Conservation (phyloP, 345 rosid species). For the Erysimum cheiranthoides region DNA sequence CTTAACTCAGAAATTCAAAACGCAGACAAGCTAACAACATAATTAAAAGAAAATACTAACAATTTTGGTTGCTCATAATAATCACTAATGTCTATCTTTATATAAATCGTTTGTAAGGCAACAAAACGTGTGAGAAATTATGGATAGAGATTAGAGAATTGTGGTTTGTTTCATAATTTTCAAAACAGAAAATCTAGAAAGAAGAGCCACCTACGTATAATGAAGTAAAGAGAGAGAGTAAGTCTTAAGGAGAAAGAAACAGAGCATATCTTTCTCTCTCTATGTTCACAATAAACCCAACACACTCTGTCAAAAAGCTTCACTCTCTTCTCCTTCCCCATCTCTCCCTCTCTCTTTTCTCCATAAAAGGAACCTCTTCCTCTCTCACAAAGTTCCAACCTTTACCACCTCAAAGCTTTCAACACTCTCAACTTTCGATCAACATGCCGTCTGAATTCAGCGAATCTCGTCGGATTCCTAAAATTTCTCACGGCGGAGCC, state of each 20-base stretch:
- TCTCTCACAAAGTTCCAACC: constrained; percentile 33
- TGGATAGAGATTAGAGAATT: constrained; percentile 17
- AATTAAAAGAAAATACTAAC: not conserved
- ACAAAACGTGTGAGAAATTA: constrained; percentile 26
- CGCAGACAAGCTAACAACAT: not conserved
- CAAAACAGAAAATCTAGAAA: constrained; percentile 36
- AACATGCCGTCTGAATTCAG: constrained; percentile 62
- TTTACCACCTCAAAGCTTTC: not conserved
- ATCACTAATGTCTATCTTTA: not conserved
- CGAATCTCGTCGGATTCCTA: constrained; percentile 44
- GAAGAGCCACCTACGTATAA: constrained; percentile 41
- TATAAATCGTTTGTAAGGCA: not conserved
- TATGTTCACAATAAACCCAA: constrained; percentile 46
- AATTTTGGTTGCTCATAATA: not conserved
- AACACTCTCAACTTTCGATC: not conserved
- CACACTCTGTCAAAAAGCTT: constrained; percentile 44
- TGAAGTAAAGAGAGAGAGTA: constrained; percentile 16
- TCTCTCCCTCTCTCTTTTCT: constrained; percentile 22
- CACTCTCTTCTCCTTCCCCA: constrained; percentile 27
- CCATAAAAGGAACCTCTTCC: constrained; percentile 36
- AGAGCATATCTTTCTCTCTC: constrained; percentile 37
- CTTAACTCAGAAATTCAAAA: not conserved
- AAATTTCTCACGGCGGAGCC: constrained; percentile 45
- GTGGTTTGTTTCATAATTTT: constrained; percentile 2
- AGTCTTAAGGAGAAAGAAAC: constrained; percentile 11